Conservation (phyloP, 2,329 filamentous ascomycete genomes). For the Colletotrichum sp. region DNA sequence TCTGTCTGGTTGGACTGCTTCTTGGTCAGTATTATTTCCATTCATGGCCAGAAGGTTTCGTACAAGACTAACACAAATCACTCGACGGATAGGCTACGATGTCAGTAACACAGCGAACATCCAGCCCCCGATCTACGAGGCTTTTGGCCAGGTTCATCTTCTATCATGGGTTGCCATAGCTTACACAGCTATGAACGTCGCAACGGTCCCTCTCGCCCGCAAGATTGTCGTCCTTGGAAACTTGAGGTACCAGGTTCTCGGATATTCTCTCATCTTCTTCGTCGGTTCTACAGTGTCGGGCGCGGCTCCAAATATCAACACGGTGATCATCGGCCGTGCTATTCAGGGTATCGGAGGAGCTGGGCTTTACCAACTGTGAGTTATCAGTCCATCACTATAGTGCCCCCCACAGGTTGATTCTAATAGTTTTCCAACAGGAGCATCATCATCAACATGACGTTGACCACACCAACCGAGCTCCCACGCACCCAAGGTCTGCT, state of each 20-base stretch:
- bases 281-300: slow-evolving; percentile 33
- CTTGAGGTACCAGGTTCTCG: slow-evolving; percentile 32
- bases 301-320: slow-evolving; percentile 29
- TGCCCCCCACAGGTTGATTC: neutral
- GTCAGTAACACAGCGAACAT: slow-evolving; percentile 56
- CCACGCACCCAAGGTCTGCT: slow-evolving; percentile 28
- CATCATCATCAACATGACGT: slow-evolving; percentile 23
- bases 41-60: neutral
- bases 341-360: slow-evolving; percentile 35
- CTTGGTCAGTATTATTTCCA: neutral
- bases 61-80: neutral
- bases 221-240: slow-evolving; percentile 37
- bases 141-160: slow-evolving; percentile 42
- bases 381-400: neutral
- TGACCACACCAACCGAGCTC: slow-evolving; percentile 28
- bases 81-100: slow-evolving; percentile 38
- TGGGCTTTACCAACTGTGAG: slow-evolving; percentile 35
- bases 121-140: slow-evolving; percentile 62
- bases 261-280: slow-evolving; percentile 30
- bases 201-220: slow-evolving; percentile 36
- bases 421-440: neutral
- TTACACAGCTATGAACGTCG: slow-evolving; percentile 38
- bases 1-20: neutral
- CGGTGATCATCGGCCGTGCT: slow-evolving; percentile 35
- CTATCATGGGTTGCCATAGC: slow-evolving; percentile 44